phyloP scores from a whole-genome alignment of 2,329 filamentous ascomycete species.

The Hypoxylon sp. region DNA sequence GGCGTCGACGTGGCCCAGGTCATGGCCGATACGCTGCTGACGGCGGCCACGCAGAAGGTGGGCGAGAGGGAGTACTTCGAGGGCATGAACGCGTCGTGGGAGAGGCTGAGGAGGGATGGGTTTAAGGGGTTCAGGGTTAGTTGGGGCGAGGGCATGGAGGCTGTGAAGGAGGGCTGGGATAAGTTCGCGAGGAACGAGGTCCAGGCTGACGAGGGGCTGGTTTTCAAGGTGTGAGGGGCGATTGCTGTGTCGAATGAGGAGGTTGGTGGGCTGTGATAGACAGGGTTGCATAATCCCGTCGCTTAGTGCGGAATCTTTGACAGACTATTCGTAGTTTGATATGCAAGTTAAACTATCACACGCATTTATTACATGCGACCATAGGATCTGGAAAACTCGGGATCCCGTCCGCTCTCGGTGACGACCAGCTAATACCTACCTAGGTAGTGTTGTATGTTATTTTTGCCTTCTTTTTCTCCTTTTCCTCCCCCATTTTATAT shows the following conservation, averaged over 20 bases:
- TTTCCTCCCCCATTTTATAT: too few relatives aligned
- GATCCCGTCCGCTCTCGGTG: not conserved
- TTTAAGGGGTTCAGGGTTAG: constrained; percentile 45
- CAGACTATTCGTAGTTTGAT: not conserved
- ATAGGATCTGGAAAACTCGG: not conserved
- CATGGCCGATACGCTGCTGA: constrained; percentile 47
- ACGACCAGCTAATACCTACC: too few relatives aligned
- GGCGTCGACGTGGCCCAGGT: constrained; percentile 33
- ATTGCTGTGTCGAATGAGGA: not conserved
- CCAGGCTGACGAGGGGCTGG: constrained; percentile 49
- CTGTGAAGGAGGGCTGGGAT: constrained; percentile 50
- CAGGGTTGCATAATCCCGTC: not conserved
- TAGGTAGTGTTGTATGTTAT: too few relatives aligned
- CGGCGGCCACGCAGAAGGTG: constrained; percentile 42
- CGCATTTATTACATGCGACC: not conserved
- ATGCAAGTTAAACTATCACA: not conserved
- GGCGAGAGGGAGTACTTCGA: constrained; percentile 49
- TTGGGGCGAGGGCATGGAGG: constrained; percentile 53
- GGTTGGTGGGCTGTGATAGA: not conserved
- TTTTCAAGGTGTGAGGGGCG: constrained; percentile 46
- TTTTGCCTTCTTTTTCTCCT: too few relatives aligned
- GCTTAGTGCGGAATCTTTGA: not conserved
- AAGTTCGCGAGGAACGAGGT: constrained; percentile 46
- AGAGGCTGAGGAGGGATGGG: constrained; percentile 37
- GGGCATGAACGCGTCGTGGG: constrained; percentile 43